A percentile compares a stretch with the other conserved stretches of the same genome.
phyloP scores from a whole-genome alignment of 2,329 filamentous ascomycete species.

The Fusarium palustre region DNA sequence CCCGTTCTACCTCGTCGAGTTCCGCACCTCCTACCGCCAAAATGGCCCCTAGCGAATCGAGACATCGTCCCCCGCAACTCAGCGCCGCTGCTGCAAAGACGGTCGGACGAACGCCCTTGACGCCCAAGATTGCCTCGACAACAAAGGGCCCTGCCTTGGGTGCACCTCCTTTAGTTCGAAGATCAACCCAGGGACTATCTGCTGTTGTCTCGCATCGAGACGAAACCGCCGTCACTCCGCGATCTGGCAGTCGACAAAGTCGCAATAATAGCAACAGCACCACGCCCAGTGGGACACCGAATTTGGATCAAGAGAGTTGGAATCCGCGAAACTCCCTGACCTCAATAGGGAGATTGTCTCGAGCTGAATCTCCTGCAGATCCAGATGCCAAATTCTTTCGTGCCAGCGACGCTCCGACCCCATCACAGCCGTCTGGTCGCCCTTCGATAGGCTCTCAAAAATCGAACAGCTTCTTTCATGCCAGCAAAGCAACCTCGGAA shows the following conservation, averaged over 20 bases:
- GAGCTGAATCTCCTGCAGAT: constrained; percentile 45
- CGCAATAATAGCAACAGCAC: constrained; percentile 75
- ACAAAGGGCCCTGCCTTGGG: constrained; percentile 55
- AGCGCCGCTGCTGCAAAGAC: constrained; percentile 70
- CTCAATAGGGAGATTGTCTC: constrained; percentile 45
- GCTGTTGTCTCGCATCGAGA: constrained; percentile 31
- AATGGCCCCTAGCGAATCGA: constrained; percentile 64
- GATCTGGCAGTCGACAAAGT: constrained; percentile 78
- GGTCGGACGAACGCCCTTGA: constrained; percentile 62
- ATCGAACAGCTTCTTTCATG: constrained; percentile 68
- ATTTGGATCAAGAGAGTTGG: constrained; percentile 59
- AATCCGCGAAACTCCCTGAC: constrained; percentile 55
- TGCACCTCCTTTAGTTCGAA: constrained; percentile 57
- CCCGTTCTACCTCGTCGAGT: constrained; percentile 46
- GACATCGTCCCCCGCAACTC: constrained; percentile 76
- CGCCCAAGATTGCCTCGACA: constrained; percentile 64
- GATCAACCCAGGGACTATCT: constrained; percentile 46
- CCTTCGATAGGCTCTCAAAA: constrained; percentile 59
- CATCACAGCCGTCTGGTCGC: constrained; percentile 52
- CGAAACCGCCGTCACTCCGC: constrained; percentile 71
- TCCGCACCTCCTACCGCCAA: constrained; percentile 40
- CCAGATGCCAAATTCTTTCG: constrained; percentile 83
- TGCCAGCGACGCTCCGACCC: constrained; percentile 78
- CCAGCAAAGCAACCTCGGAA: constrained; percentile 61
- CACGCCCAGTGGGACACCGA: constrained; percentile 74